Evolutionary conservation across 2,329 filamentous ascomycete species (phyloP).

Genomic region (Ophiostoma triangulosporum): DNA sequence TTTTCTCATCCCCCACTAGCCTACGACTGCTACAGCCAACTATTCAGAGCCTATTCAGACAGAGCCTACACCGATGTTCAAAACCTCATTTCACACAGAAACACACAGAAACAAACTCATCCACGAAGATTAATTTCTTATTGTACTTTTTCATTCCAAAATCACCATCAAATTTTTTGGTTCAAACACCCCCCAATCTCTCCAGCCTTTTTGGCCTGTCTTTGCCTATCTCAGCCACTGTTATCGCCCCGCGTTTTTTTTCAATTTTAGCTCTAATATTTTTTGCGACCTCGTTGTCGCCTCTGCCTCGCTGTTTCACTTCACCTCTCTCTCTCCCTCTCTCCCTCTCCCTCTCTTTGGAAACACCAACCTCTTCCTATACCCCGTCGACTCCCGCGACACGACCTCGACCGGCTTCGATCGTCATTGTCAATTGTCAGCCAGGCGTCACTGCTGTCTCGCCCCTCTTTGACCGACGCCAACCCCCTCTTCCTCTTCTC

Average conservation of each 20-base stretch:
- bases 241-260: constrained; percentile 3
- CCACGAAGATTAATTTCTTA: no score
- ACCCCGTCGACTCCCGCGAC: constrained; percentile 1
- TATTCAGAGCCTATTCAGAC: no score
- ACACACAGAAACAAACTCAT: no score
- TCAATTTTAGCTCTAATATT: neutral
- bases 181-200: neutral
- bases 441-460: neutral
- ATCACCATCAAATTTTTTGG: neutral
- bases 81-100: neutral
- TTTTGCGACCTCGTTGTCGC: neutral
- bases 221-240: neutral
- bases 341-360: no score
- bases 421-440: neutral
- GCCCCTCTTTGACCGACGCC: neutral
- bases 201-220: no score
- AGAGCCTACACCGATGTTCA: neutral
- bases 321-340: neutral
- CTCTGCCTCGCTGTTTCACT: neutral
- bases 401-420: neutral
- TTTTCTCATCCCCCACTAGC: neutral
- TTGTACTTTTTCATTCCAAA: no score
- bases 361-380: no score
- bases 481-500: constrained; percentile 2
- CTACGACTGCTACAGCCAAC: no score